These are phyloP conservation scores for Aspergillus fructus DNA, from an alignment of 2,329 filamentous ascomycete species.

Conservation along the genomic window DNA sequence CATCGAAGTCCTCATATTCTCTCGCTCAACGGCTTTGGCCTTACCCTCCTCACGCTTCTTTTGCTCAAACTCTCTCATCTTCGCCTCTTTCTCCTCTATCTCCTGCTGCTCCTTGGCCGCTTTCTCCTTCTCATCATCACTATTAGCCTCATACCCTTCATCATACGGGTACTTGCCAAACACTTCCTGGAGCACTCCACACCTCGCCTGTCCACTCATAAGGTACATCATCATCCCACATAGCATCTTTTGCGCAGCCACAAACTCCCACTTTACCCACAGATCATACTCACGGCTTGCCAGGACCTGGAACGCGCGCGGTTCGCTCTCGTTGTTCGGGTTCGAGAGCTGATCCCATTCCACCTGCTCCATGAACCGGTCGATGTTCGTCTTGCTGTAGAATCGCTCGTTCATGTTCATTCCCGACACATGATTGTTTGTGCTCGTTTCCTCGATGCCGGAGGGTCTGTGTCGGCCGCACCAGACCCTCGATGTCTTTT, in stretches of 20 bases:
- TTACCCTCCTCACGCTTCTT: slow-evolving; percentile 11
- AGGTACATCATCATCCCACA: slow-evolving; percentile 26
- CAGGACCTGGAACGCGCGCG: slow-evolving; percentile 23
- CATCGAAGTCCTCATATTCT: slow-evolving; percentile 12
- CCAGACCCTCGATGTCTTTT: slow-evolving; percentile 28
- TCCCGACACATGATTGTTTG: background rate
- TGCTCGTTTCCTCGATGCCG: background rate
- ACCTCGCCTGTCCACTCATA: slow-evolving; percentile 26
- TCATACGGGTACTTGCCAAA: slow-evolving; percentile 22
- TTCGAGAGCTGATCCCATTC: slow-evolving; percentile 16
- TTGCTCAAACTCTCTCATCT: slow-evolving; percentile 11
- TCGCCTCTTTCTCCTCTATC: slow-evolving; percentile 12
- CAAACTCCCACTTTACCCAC: slow-evolving; percentile 24
- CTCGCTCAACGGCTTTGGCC: slow-evolving; percentile 7
- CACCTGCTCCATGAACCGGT: slow-evolving; percentile 17
- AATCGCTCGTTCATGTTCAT: slow-evolving; percentile 9
- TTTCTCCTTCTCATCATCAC: slow-evolving; percentile 6
- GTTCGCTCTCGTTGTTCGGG: slow-evolving; percentile 17
- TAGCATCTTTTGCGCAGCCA: slow-evolving; percentile 17
- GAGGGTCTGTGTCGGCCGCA: slow-evolving; percentile 17
- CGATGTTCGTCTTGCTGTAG: slow-evolving; percentile 18
- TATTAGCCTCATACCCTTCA: slow-evolving; percentile 8
- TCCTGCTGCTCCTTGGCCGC: slow-evolving; percentile 10
- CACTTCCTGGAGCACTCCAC: slow-evolving; percentile 23
- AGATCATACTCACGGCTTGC: slow-evolving; percentile 30